These are phyloP conservation scores for Sporobolus alterniflorus DNA, from an alignment of 202 grass and related monocot genomes.

Conservation along the genomic window DNA sequence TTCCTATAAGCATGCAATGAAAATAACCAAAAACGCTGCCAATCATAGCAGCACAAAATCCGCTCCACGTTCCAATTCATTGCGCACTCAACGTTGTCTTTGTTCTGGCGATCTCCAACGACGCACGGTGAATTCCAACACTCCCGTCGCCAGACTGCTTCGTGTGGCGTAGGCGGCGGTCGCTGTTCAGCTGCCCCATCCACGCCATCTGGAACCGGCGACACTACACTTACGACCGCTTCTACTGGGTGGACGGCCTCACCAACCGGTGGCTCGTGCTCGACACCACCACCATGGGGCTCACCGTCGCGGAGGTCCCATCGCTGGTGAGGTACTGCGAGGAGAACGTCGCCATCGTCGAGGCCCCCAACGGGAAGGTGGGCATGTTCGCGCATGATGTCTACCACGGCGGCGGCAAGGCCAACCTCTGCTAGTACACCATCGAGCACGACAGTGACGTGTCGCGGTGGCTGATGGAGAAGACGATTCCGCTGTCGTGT, in stretches of 20 bases:
- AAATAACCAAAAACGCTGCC: too few relatives aligned
- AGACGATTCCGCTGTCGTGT: conserved; percentile 38
- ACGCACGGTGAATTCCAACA: too few relatives aligned
- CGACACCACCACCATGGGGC: conserved; percentile 33
- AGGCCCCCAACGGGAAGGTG: conserved; percentile 3
- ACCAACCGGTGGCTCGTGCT: conserved; percentile 49
- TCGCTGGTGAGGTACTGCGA: conserved; percentile 47
- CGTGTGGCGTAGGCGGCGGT: conserved; percentile 28
- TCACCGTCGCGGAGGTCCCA: conserved; percentile 14
- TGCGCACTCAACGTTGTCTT: too few relatives aligned
- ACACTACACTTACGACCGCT: conserved; percentile 50
- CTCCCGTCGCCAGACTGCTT: conserved; percentile 38
- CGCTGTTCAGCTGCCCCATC: conserved; percentile 25
- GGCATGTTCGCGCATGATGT: conserved; percentile 52
- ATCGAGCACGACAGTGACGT: neutral
- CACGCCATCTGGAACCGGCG: conserved; percentile 48
- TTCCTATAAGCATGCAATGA: too few relatives aligned
- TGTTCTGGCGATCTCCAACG: too few relatives aligned
- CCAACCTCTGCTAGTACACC: conserved; percentile 41
- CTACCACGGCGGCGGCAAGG: conserved; percentile 32
- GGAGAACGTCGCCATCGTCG: conserved; percentile 47
- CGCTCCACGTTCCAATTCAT: too few relatives aligned
- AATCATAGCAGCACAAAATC: too few relatives aligned
- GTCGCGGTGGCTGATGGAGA: conserved; percentile 35
- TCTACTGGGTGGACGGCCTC: conserved; percentile 57